phyloP scores from a whole-genome alignment of 768 basidiomycete genomes.

The Steccherinum ochraceum region DNA sequence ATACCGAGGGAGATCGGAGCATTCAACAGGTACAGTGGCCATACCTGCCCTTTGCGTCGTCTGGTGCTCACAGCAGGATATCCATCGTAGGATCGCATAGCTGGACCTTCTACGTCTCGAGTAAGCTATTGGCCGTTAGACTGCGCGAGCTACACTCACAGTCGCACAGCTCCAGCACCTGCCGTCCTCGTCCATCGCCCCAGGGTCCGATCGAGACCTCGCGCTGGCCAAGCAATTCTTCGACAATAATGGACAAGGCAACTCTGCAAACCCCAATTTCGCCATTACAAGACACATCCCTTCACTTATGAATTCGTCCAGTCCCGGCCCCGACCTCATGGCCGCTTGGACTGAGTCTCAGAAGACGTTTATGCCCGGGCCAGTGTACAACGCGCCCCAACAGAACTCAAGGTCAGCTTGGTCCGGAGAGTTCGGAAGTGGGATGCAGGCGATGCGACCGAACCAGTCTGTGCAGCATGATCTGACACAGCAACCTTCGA shows the following conservation, averaged over 20 bases:
- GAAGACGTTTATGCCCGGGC: conserved; percentile 16
- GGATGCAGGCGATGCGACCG: conserved; percentile 18
- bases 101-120: conserved; percentile 65
- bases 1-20: conserved; percentile 83
- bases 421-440: conserved; percentile 49
- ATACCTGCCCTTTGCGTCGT: neutral
- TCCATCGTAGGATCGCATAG: conserved; percentile 56
- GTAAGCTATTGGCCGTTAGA: conserved; percentile 35
- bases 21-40: conserved; percentile 64
- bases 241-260: conserved; percentile 34
- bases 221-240: conserved; percentile 80
- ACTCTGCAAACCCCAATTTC: conserved; percentile 28
- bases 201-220: conserved; percentile 58
- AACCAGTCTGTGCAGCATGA: conserved; percentile 29
- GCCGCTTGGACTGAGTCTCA: conserved; percentile 40
- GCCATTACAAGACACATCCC: conserved; percentile 25
- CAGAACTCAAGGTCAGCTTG: conserved; percentile 25
- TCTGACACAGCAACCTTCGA: conserved; percentile 23
- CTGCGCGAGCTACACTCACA: neutral
- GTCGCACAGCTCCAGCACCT: conserved; percentile 63
- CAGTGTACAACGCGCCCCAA: conserved; percentile 17
- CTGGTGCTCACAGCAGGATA: neutral
- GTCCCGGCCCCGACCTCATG: conserved; percentile 29
- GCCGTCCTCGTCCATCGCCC: conserved; percentile 45
- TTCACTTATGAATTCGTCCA: conserved; percentile 18